Evolutionary conservation across 2,329 filamentous ascomycete genomes (phyloP), one percentile per base, ranked within the genome.

Genomic region (Pyrenophora seminiperda): DNA sequence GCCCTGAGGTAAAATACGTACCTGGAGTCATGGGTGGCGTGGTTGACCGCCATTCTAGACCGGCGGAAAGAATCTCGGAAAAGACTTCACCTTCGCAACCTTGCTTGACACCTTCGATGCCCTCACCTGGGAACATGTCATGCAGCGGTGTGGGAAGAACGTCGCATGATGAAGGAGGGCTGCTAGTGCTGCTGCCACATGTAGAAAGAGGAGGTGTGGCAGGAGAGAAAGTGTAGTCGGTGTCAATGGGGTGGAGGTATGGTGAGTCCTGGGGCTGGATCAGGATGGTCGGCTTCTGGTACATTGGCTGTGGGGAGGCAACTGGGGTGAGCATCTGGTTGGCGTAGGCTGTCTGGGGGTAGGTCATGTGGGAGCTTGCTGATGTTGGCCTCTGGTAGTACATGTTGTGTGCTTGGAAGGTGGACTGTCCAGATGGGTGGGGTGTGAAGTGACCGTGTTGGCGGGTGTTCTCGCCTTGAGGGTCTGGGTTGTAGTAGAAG

Each of bases 1-100:
- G n/a, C n/a, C n/a, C n/a, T n/a, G n/a, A n/a, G n/a, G n/a, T n/a
- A n/a, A n/a, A n/a, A n/a, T 45, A 46, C 90, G 79, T 87, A 96
- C 91, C 85, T 83, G 92, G 91, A 66, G 91, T 95, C 83, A 96
- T 85, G 18, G 91, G 90, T 42, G 92, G 91, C 24, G 92, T 96
- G 50, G 83, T 83, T 53, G 85, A 87, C 71, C 82, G 85, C 49
- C 87, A 81, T 88, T 90, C 95, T 64, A 93, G 89, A 58, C 88
- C 80, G 58, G 79, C 81, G 43, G 89, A 84, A 47, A 93, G 81
- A 56, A 86, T 85, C 76, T 94, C 90, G 15, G 84, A 82, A 63
- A 86, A 82, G 17, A 86, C 81, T 54, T 90, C 87, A 38, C 82
- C 80, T 65, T 93, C 87, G 58, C 87, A 85, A 20, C 82, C 82